A percentile compares a stretch with the other conserved stretches of the same genome.
Evolutionary conservation across 2,329 filamentous ascomycete genomes (phyloP).

Genomic region (Fusarium multiceps): DNA sequence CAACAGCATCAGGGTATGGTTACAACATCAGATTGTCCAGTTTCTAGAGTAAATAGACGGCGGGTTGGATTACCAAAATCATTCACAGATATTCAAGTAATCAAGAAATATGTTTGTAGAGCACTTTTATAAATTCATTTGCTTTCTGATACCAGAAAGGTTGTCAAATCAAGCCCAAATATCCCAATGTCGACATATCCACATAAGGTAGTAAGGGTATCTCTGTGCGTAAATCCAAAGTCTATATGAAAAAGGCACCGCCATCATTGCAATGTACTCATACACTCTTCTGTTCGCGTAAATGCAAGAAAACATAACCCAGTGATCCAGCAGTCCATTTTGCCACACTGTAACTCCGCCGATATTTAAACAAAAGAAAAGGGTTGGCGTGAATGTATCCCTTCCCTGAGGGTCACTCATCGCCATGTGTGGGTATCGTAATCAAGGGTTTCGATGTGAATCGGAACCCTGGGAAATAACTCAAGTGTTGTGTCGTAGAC

Average conservation of each 20-base stretch:
- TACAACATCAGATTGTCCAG: not conserved
- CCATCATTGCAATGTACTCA: constrained; percentile 26
- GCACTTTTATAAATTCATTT: constrained; percentile 11
- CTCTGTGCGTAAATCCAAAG: constrained; percentile 27
- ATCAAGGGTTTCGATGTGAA: constrained; percentile 29
- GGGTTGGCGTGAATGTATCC: constrained; percentile 11
- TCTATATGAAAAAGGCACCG: constrained; percentile 25
- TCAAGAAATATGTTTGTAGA: not conserved
- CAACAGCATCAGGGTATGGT: not conserved
- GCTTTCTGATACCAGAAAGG: constrained; percentile 4
- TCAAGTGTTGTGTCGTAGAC: constrained; percentile 36
- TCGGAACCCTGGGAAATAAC: constrained; percentile 16
- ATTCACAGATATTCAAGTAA: too few relatives aligned
- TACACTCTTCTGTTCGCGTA: constrained; percentile 17
- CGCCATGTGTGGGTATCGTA: constrained; percentile 44
- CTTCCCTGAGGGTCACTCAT: constrained; percentile 24
- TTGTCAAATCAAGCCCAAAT: constrained; percentile 17
- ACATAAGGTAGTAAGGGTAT: constrained; percentile 37
- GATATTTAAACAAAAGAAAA: constrained; percentile 26
- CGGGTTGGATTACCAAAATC: not conserved
- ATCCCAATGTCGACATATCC: constrained; percentile 28
- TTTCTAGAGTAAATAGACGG: not conserved
- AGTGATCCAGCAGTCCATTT: constrained; percentile 11
- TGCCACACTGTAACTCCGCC: constrained; percentile 22
- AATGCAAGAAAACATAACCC: constrained; percentile 16